Evolutionary conservation across 331 rosid species (phyloP).

Genomic region (Erythrophleum ivorense): DNA sequence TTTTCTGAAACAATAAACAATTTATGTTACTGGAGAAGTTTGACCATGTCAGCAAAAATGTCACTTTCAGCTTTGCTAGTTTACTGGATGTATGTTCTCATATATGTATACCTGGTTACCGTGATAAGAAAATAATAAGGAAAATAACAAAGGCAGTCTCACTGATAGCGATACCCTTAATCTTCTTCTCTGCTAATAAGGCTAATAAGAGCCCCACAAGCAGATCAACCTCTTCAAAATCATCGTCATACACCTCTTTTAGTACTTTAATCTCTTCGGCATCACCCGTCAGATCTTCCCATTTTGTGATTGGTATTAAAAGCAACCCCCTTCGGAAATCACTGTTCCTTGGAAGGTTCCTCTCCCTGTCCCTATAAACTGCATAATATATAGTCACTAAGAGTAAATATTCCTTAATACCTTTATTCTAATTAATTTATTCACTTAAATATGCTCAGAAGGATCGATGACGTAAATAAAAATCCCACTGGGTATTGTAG

Average conservation of each 20-base stretch:
- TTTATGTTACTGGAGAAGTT: too few species aligned
- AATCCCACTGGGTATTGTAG: too few species aligned
- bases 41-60: too few species aligned
- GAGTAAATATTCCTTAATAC: too few species aligned
- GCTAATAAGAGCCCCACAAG: constrained; percentile 37
- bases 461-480: too few species aligned
- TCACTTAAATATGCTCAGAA: too few species aligned
- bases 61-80: too few species aligned
- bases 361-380: constrained; percentile 40
- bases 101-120: constrained; percentile 20
- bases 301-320: constrained; percentile 29
- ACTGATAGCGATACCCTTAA: constrained; percentile 28
- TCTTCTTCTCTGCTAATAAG: constrained; percentile 10
- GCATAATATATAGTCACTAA: neutral
- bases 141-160: constrained; percentile 37
- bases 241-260: constrained; percentile 22
- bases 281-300: constrained; percentile 38
- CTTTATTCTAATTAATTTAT: too few species aligned
- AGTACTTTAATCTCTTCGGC: constrained; percentile 3
- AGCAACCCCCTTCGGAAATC: constrained; percentile 23
- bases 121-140: too few species aligned
- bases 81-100: too few species aligned
- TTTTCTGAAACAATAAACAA: too few species aligned
- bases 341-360: constrained; percentile 29
- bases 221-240: constrained; percentile 35